These are phyloP conservation scores for Candolleomyces eurysporus DNA, from an alignment of 768 basidiomycete species.

Conservation along the genomic window DNA sequence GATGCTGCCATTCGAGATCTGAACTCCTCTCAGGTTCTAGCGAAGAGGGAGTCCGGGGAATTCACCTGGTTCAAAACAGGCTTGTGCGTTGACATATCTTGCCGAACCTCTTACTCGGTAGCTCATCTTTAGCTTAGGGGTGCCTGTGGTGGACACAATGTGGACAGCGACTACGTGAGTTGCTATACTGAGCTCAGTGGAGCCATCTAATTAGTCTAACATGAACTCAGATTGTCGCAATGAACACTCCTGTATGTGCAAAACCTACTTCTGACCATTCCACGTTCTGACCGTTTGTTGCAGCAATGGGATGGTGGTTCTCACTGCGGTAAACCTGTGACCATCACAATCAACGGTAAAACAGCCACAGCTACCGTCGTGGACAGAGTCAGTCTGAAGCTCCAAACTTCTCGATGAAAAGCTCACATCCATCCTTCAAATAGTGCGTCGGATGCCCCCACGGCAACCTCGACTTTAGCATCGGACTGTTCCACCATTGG, in stretches of 20 bases:
- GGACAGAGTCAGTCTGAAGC: slow-evolving; percentile 34
- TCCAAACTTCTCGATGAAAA: background rate
- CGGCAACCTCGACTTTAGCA: slow-evolving; percentile 46
- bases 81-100: slow-evolving; percentile 14
- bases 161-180: slow-evolving; percentile 30
- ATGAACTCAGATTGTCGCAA: slow-evolving; percentile 40
- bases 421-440: background rate
- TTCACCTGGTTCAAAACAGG: slow-evolving; percentile 27
- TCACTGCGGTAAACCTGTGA: slow-evolving; percentile 45
- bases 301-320: slow-evolving; percentile 40
- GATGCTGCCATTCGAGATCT: background rate
- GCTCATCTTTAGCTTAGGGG: slow-evolving; percentile 28
- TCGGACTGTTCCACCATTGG: slow-evolving; percentile 43
- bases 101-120: background rate
- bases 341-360: slow-evolving; percentile 37
- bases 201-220: background rate
- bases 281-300: background rate
- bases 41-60: slow-evolving; percentile 1
- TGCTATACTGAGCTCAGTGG: background rate
- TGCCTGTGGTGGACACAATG: slow-evolving; percentile 36
- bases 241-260: slow-evolving; percentile 35
- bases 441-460: slow-evolving; percentile 39
- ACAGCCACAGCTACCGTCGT: slow-evolving; percentile 39
- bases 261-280: background rate
- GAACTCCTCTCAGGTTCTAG: background rate